Percentiles rank a stretch among this genome's conserved stretches.
Conservation (phyloP, 805 yeast species). For the Barnettozyma populi region DNA sequence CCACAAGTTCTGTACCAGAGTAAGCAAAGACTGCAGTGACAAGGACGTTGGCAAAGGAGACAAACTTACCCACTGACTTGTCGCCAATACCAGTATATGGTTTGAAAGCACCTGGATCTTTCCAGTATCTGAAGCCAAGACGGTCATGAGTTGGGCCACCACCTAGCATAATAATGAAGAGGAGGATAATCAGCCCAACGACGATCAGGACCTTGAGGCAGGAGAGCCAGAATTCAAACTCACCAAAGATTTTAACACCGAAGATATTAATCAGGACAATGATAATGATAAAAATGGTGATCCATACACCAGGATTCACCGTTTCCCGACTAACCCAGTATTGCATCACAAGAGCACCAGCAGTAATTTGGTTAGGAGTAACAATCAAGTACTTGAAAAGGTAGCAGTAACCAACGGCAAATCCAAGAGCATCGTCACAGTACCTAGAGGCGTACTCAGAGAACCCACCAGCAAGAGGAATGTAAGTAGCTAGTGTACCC, state of each 20-base stretch:
- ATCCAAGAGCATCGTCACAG: constrained; percentile 25
- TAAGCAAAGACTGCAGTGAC: constrained; percentile 66
- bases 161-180: constrained; percentile 65
- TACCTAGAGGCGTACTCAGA: constrained; percentile 54
- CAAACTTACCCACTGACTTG: constrained; percentile 50
- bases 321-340: constrained; percentile 41
- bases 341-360: constrained; percentile 45
- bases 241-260: constrained; percentile 53
- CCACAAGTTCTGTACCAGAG: constrained; percentile 65
- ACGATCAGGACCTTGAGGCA: constrained; percentile 48
- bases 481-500: constrained; percentile 64
- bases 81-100: constrained; percentile 37
- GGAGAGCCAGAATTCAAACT: constrained; percentile 48
- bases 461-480: constrained; percentile 57
- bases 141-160: constrained; percentile 76
- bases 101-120: constrained; percentile 60
- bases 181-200: constrained; percentile 55
- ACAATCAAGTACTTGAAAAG: constrained; percentile 24
- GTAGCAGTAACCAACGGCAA: constrained; percentile 27
- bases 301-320: constrained; percentile 51
- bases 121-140: constrained; percentile 68
- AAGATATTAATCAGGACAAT: constrained; percentile 45
- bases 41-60: constrained; percentile 55
- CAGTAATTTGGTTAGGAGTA: constrained; percentile 43
- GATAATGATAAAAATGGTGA: constrained; percentile 32